Percentiles rank a stretch among this genome's conserved stretches.
phyloP scores from a whole-genome alignment of 805 yeast species.

The Phaffomyces antillensis region DNA sequence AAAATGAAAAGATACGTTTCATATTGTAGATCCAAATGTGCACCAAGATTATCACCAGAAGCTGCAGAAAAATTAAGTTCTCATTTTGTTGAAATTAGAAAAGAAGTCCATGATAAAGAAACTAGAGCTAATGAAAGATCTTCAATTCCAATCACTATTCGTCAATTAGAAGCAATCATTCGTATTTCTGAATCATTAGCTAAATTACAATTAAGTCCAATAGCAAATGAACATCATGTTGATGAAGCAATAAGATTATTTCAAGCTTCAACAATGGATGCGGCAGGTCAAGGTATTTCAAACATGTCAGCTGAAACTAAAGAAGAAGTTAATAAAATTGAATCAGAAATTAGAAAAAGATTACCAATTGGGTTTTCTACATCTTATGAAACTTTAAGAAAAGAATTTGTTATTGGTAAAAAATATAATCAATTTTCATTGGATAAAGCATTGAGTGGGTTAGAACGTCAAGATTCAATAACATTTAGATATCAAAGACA shows the following conservation, averaged over 20 bases:
- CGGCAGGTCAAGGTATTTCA: conserved; percentile 51
- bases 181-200: conserved; percentile 95
- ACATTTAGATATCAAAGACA: conserved; percentile 84
- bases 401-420: conserved; percentile 70
- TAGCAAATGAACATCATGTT: conserved; percentile 84
- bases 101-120: conserved; percentile 75
- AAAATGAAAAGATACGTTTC: conserved; percentile 89
- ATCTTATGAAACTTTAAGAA: conserved; percentile 70
- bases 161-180: conserved; percentile 95
- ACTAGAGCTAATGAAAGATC: conserved; percentile 79
- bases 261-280: conserved; percentile 97
- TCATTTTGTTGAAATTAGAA: conserved; percentile 86
- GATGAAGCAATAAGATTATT: conserved; percentile 92
- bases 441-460: conserved; percentile 71
- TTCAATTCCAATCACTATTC: conserved; percentile 92
- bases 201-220: conserved; percentile 71
- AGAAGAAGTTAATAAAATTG: conserved; percentile 71
- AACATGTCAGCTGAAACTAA: conserved; percentile 51
- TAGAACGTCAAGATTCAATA: conserved; percentile 84
- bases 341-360: conserved; percentile 79
- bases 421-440: conserved; percentile 62
- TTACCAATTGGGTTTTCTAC: conserved; percentile 97
- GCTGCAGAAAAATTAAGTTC: conserved; percentile 89
- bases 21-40: conserved; percentile 84
- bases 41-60: conserved; percentile 82